Conservation (phyloP, 73 alveolate species). For the Tetrahymena malaccensis region DNA sequence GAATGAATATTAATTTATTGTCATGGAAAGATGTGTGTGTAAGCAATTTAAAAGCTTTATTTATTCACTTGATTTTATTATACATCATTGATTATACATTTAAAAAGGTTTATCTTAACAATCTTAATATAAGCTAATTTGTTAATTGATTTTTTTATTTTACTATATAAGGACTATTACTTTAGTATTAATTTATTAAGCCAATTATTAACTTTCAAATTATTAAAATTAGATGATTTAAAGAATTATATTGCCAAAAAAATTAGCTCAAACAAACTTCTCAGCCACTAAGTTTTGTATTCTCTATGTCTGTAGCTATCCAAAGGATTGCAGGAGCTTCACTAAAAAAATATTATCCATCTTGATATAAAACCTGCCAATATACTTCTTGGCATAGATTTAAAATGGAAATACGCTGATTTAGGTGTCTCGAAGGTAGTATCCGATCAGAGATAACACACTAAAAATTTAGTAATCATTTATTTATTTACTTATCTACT, state of each 20-base stretch:
- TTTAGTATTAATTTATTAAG: too few species aligned
- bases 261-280: not conserved
- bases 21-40: not conserved
- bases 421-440: not conserved
- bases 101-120: not conserved
- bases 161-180: too few species aligned
- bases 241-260: not conserved
- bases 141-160: too few species aligned
- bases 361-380: not conserved
- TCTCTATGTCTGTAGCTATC: not conserved
- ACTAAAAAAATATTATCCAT: not conserved
- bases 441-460: not conserved
- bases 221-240: not conserved
- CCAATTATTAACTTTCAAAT: not conserved
- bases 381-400: not conserved
- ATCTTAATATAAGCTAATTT: not conserved
- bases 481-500: not conserved
- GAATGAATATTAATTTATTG: not conserved
- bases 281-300: not conserved
- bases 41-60: not conserved
- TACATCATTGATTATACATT: not conserved
- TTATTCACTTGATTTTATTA: not conserved
- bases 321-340: not conserved
- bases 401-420: not conserved
- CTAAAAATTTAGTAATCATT: not conserved